These are phyloP conservation scores for Lactarius sanguifluus DNA, from an alignment of 768 basidiomycete genomes.

Conservation along the genomic window DNA sequence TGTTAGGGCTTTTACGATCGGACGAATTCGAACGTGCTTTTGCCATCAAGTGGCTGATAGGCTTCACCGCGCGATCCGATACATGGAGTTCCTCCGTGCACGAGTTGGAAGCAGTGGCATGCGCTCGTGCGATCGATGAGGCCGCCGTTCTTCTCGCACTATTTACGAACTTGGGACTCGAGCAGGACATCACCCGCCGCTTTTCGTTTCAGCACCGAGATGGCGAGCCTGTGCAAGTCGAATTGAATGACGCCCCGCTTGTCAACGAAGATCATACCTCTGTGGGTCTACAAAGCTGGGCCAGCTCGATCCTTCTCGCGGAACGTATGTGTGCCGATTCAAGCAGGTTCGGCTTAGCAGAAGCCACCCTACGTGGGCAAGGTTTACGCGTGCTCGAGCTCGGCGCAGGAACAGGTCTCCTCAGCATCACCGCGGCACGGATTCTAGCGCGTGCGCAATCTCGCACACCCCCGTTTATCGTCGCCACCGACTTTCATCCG, in stretches of 20 bases:
- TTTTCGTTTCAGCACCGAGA: conserved; percentile 46
- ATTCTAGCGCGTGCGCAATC: conserved; percentile 36
- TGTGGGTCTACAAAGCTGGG: conserved; percentile 86
- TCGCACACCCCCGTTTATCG: conserved; percentile 38
- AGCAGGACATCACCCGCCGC: conserved; percentile 47
- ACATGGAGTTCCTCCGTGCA: conserved; percentile 42
- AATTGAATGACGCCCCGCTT: conserved; percentile 71
- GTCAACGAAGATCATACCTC: conserved; percentile 67
- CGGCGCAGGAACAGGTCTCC: conserved; percentile 82
- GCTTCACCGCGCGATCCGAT: conserved; percentile 61
- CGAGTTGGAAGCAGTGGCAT: conserved; percentile 41
- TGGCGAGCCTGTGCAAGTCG: conserved; percentile 41
- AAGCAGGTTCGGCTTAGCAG: conserved; percentile 42
- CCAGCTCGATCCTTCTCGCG: conserved; percentile 69
- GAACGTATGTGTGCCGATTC: conserved; percentile 57
- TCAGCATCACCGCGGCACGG: conserved; percentile 68
- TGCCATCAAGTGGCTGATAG: conserved; percentile 74
- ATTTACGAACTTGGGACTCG: conserved; percentile 46
- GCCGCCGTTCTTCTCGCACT: conserved; percentile 57
- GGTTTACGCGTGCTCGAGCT: conserved; percentile 58
- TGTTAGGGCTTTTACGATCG: conserved; percentile 49
- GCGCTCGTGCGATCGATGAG: conserved; percentile 50
- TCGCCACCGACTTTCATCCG: conserved; percentile 79
- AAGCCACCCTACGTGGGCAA: not conserved
- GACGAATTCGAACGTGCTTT: conserved; percentile 68